Evolutionary conservation across 352 stramenopile genomes (phyloP), one percentile per base, ranked within the genome.

Genomic region (Phytophthora pistaciae): DNA sequence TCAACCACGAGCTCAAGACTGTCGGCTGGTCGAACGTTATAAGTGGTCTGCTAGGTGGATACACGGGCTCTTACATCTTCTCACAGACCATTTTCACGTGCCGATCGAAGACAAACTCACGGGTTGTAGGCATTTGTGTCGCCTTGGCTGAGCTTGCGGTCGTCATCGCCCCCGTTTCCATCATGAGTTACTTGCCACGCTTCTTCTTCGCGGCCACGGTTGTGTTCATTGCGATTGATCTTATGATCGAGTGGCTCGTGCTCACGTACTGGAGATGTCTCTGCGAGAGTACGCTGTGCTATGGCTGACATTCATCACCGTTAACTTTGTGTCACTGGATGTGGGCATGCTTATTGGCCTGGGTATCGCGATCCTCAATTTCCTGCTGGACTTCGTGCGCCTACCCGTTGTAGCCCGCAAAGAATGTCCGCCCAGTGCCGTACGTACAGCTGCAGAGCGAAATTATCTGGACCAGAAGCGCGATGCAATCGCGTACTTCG

Each of bases 51-150:
- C 89, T 95, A 0, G 97, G 98, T 27, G 98, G 98, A 48, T 99
- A 99, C 85, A 99, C 97, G 16, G 98, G 98, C 14, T 98, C 88
- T 27, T 99, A 99, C 78, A 99, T 99, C 64, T 99, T 99, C 78
- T 98, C 85, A 25, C 98, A 99, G 84, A 99, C 96, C 31, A 99
- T 99, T 64, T 99, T 99, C 78, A 99, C 97, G 14, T 98, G 93
- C 74, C 86, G 93, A 20, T 97, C 93, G 61, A 91, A 91, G 55
- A 91, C 91, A 68, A 94, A 98, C 72, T 95, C 87, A 38, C 79
- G 94, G 25, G 90, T 96, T 64, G 95, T 98, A 59, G 95, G 96
- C 52, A 23, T 97, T 1, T 91, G 96, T 50, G 92, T 98, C 61
- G 93, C 97, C 48, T 33, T 91, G 52, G 87, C 75, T 8, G 93